These are phyloP conservation scores for Sphaerobolus stellatus DNA, from an alignment of 1,284 basidiomycete species.

Conservation along the genomic window DNA sequence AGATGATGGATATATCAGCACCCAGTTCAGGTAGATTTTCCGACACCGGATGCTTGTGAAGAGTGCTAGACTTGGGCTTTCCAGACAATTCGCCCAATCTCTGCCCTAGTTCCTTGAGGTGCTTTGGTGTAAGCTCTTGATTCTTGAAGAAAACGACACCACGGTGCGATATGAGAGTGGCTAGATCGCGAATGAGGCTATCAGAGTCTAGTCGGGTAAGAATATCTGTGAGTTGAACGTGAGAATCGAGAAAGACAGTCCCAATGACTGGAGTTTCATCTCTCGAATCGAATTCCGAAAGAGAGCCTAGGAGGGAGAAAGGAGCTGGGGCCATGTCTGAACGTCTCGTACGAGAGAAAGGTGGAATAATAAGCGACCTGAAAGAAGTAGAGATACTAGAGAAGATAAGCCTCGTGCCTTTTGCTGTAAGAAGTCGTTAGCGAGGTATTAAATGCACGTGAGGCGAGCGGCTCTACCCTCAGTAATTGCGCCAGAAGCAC, in stretches of 20 bases:
- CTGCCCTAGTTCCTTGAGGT: conserved; percentile 46
- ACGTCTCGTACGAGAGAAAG: no score
- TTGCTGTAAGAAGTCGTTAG: no score
- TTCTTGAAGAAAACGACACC: conserved; percentile 73
- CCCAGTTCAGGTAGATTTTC: conserved; percentile 49
- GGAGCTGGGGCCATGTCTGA: conserved; percentile 11
- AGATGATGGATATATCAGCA: conserved; percentile 49
- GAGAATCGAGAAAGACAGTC: conserved; percentile 35
- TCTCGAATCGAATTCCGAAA: conserved; percentile 7
- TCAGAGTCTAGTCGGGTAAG: conserved; percentile 40
- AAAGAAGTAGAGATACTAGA: no score
- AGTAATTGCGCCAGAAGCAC: no score
- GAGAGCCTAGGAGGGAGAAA: conserved; percentile 8
- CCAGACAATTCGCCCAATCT: conserved; percentile 57
- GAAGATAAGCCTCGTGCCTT: no score
- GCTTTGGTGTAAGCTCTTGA: conserved; percentile 46
- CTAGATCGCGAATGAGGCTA: conserved; percentile 31
- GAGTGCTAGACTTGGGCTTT: conserved; percentile 49
- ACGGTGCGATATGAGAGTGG: conserved; percentile 51
- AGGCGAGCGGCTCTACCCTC: no score
- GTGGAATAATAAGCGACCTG: no score
- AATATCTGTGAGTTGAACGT: conserved; percentile 39
- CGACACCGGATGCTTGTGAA: conserved; percentile 69
- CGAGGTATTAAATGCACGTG: no score
- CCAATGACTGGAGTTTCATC: conserved; percentile 39